Base-by-base conservation (phyloP, 768 basidiomycete species). In the Agaricus sinodeliciosus region DNA sequence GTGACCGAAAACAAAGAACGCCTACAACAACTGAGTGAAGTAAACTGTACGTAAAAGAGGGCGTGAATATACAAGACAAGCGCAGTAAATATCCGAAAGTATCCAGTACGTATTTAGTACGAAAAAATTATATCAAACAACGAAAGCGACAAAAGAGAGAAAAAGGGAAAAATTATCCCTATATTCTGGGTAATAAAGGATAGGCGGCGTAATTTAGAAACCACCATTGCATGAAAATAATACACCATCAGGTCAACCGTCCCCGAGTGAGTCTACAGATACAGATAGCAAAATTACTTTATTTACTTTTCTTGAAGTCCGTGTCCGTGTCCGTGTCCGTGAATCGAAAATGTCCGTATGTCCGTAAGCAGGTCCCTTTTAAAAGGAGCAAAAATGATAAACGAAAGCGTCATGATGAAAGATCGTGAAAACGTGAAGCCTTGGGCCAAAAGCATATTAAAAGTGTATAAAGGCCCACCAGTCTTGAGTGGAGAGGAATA, bases 181-280 rank as follows among this genome's bases (percentile, higher is more conserved):
- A 51, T 44, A 44, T 42, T 35, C 50, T 50, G 41, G 43, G 43
- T 22, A 48, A 28, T 34, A 53, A 9, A 34, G 35, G 40, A 43
- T 26, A 27, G 15, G 26, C 12, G 25, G 25, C 8, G 25, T 40
- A 26, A 27, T 34, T 39, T 42, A 48, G 9, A 19, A 28, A 27
- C 15, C 31, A 36, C 37, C 40, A 16, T 39, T 40, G 46, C 44
- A 50, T 16, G 40, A 53, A 53, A 45, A 54, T 54, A 40, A 46
- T 54, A 54, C 46, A 54, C 52, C 52, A 25, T 40, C 45, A 54
- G 34, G 39, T 48, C n/a, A 35, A 54, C 39, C 52, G 52, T 54
- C 52, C 52, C 34, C 46, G 46, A 44, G 45, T 26, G 16, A 48
- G 41, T 54, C 52, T 54, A 54, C 37, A 45, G 52, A 54, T 54